Evolutionary conservation across 1,284 basidiomycete genomes (phyloP).

Genomic region (Heterobasidion irregulare): DNA sequence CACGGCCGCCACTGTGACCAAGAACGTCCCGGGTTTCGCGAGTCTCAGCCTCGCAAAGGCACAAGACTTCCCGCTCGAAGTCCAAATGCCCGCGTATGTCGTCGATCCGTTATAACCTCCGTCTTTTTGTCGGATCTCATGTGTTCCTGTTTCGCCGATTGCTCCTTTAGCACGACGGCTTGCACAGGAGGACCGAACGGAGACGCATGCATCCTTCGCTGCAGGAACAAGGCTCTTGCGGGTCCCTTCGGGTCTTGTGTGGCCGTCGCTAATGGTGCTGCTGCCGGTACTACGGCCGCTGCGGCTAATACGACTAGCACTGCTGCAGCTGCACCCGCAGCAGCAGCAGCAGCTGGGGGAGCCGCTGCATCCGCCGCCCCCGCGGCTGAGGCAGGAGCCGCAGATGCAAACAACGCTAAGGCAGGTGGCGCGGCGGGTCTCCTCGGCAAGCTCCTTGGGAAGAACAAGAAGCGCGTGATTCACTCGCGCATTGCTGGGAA

Average conservation of each 20-base stretch:
- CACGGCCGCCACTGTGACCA: background rate
- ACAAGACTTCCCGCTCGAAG: background rate
- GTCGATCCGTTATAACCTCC: background rate
- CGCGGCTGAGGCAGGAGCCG: background rate
- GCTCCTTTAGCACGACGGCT: background rate
- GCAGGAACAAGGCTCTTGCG: background rate
- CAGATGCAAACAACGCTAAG: background rate
- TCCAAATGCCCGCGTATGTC: background rate
- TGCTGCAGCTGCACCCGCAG: background rate
- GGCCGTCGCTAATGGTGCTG: background rate
- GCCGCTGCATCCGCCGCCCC: background rate
- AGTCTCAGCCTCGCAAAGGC: background rate
- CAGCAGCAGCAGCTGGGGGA: background rate
- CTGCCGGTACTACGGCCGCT: background rate
- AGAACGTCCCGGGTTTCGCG: background rate
- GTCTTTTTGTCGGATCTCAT: background rate
- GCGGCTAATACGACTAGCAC: background rate
- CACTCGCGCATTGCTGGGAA: background rate
- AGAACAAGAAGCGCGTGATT: background rate
- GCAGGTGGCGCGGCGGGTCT: background rate
- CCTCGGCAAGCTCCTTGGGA: background rate
- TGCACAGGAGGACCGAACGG: background rate
- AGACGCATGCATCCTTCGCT: background rate
- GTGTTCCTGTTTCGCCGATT: background rate
- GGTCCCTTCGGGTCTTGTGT: background rate